These are phyloP conservation scores for Ganoderma meredithae DNA, from an alignment of 1,284 basidiomycete genomes.

Conservation along the genomic window DNA sequence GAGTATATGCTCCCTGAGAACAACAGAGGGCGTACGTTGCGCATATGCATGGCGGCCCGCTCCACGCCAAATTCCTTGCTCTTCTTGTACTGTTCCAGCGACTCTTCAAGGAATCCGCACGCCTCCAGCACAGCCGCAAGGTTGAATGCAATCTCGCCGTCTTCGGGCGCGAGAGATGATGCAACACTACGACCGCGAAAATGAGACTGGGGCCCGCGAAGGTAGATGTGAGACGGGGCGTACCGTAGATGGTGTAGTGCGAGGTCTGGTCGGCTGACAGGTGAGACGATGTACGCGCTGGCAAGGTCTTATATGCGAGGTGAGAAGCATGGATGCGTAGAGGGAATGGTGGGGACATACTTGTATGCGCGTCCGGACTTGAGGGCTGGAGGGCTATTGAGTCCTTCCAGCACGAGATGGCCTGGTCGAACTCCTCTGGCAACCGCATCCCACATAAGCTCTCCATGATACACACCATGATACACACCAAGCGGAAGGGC, in stretches of 20 bases:
- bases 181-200: conserved; percentile 70
- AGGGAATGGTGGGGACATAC: conserved; percentile 53
- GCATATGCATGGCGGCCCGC: conserved; percentile 85
- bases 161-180: conserved; percentile 85
- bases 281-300: conserved; percentile 92
- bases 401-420: conserved; percentile 88
- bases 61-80: conserved; percentile 85
- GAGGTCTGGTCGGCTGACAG: conserved; percentile 86
- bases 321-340: conserved; percentile 17
- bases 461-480: background rate
- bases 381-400: conserved; percentile 85
- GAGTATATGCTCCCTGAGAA: conserved; percentile 16
- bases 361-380: conserved; percentile 92
- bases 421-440: conserved; percentile 86
- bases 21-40: conserved; percentile 65
- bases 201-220: conserved; percentile 10
- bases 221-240: conserved; percentile 41
- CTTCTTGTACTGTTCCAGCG: conserved; percentile 81
- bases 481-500: background rate
- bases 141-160: conserved; percentile 96
- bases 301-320: conserved; percentile 73
- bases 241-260: conserved; percentile 90
- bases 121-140: conserved; percentile 92
- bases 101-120: conserved; percentile 80
- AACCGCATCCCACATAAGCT: background rate